Percentiles rank a stretch among this genome's conserved stretches.
Evolutionary conservation across 805 yeast genomes (phyloP).

Genomic region (Yamadazyma tumulicola): DNA sequence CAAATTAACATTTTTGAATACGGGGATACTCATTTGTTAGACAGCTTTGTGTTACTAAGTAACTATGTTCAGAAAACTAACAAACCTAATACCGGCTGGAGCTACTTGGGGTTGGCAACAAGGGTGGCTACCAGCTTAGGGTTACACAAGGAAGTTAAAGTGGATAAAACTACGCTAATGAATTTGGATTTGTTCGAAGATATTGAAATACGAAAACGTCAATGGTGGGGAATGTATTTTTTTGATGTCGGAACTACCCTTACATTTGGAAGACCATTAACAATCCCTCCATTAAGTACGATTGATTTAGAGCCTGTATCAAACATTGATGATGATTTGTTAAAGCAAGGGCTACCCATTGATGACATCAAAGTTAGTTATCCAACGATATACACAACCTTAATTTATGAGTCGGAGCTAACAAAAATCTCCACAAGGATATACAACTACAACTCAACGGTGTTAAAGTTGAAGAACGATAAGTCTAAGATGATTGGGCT

Average conservation of each 20-base stretch:
- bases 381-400: conserved; percentile 19
- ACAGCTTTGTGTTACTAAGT: conserved; percentile 18
- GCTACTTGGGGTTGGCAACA: conserved; percentile 17
- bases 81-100: conserved; percentile 20
- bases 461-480: conserved; percentile 17
- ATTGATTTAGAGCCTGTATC: conserved; percentile 17
- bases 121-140: conserved; percentile 20
- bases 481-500: conserved; percentile 20
- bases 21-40: conserved; percentile 17
- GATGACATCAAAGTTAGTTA: conserved; percentile 13
- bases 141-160: conserved; percentile 17
- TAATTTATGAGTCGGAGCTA: conserved; percentile 18
- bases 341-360: conserved; percentile 10
- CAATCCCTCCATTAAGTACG: conserved; percentile 19
- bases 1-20: conserved; percentile 18
- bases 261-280: conserved; percentile 19
- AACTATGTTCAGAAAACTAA: conserved; percentile 18
- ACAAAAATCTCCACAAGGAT: conserved; percentile 19
- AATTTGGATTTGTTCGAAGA: conserved; percentile 16
- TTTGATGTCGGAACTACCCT: conserved; percentile 20
- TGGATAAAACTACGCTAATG: conserved; percentile 5
- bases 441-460: conserved; percentile 18
- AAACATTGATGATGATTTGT: conserved; percentile 16
- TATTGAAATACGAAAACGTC: conserved; percentile 17
- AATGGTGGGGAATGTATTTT: conserved; percentile 22